A percentile compares a stretch with the other conserved stretches of the same genome.
phyloP scores from a whole-genome alignment of 1,139 yeast species.

The Geotrichum klebahnii region DNA sequence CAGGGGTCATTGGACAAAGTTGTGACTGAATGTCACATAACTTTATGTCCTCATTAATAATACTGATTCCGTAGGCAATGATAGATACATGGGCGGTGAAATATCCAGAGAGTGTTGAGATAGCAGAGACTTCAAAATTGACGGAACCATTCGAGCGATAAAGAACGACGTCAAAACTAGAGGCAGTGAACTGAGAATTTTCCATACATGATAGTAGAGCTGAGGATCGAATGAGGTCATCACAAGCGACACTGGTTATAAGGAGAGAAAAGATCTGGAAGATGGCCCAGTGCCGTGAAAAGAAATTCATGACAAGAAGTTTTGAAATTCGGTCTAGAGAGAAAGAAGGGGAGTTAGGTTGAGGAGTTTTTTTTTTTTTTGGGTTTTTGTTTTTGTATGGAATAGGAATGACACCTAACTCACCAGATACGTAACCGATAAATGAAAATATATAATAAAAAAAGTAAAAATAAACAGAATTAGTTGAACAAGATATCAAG shows the following conservation, averaged over 20 bases:
- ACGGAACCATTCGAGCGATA: conserved; percentile 63
- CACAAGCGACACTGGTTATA: conserved; percentile 26
- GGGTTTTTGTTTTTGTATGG: too few relatives aligned
- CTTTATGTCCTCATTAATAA: conserved; percentile 52
- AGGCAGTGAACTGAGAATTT: conserved; percentile 80
- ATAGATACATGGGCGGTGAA: conserved; percentile 64
- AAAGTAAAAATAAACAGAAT: too few relatives aligned
- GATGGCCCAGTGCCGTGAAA: not conserved
- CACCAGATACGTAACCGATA: too few relatives aligned
- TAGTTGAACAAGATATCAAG: too few relatives aligned
- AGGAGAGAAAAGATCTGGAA: conserved; percentile 5
- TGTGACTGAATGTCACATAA: conserved; percentile 49
- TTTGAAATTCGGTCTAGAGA: too few relatives aligned
- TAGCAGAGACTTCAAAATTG: conserved; percentile 66
- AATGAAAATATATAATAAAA: too few relatives aligned
- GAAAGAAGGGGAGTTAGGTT: too few relatives aligned
- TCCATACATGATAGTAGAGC: conserved; percentile 94
- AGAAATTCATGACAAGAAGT: too few relatives aligned
- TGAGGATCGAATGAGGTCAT: conserved; percentile 48
- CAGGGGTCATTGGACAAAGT: conserved; percentile 80
- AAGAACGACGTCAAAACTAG: conserved; percentile 72
- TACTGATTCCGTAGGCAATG: conserved; percentile 79
- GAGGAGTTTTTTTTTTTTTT: too few relatives aligned
- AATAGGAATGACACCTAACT: too few relatives aligned
- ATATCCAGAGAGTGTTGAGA: conserved; percentile 72